phyloP scores from a whole-genome alignment of 208 protist species.

The Leishmania turanica region DNA sequence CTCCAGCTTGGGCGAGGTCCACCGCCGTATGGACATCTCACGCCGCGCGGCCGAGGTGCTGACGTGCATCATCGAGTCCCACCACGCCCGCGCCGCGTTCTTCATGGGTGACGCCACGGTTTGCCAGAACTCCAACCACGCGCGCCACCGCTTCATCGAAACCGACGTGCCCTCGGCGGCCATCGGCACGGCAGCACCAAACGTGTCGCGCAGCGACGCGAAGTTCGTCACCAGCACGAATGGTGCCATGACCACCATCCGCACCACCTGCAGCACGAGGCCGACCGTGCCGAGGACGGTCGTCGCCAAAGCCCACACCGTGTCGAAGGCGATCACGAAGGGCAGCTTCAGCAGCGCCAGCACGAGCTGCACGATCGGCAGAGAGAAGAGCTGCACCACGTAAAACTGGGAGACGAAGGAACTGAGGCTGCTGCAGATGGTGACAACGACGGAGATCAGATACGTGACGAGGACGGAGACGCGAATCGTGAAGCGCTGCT shows the following conservation, averaged over 20 bases:
- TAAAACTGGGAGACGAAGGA: conserved; percentile 68
- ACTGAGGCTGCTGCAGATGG: conserved; percentile 53
- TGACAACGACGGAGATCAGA: conserved; percentile 64
- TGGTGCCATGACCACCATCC: conserved; percentile 54
- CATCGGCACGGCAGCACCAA: conserved; percentile 29
- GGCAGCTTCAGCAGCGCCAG: conserved; percentile 47
- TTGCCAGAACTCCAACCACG: conserved; percentile 79
- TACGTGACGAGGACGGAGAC: conserved; percentile 81
- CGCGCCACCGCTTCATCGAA: conserved; percentile 62
- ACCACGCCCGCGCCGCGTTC: conserved; percentile 81
- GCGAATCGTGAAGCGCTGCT: conserved; percentile 67
- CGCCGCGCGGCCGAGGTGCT: conserved; percentile 38
- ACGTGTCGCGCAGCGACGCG: conserved; percentile 30
- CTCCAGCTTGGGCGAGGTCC: conserved; percentile 51
- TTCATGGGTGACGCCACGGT: conserved; percentile 80
- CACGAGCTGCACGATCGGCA: conserved; percentile 35
- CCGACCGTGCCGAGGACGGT: conserved; percentile 39
- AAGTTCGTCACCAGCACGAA: conserved; percentile 55
- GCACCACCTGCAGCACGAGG: conserved; percentile 45
- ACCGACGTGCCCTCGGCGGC: conserved; percentile 53
- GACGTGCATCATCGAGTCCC: conserved; percentile 71
- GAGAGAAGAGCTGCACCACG: conserved; percentile 46
- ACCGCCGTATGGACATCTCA: conserved; percentile 77
- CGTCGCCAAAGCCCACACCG: conserved; percentile 37
- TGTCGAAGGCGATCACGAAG: conserved; percentile 50